A percentile compares a stretch with the other conserved stretches of the same genome.
Conservation (phyloP, 2,329 filamentous ascomycete species). For the Penicillium thymicola region DNA sequence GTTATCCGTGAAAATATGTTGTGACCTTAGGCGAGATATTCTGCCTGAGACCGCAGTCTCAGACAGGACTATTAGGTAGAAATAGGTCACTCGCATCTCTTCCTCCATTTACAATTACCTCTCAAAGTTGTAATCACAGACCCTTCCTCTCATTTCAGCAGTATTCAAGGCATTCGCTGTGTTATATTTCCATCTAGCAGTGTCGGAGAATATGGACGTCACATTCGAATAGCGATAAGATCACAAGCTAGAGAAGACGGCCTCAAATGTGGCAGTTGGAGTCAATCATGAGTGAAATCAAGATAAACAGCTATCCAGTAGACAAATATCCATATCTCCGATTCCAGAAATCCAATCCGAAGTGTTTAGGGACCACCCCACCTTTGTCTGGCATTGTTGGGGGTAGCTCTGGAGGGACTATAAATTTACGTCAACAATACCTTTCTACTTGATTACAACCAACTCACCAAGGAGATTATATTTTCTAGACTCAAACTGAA, state of each 20-base stretch:
- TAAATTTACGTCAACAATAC: background rate
- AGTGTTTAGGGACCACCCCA: background rate
- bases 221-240: background rate
- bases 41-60: background rate
- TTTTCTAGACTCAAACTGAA: background rate
- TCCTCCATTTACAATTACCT: background rate
- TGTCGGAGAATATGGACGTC: no score
- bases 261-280: background rate
- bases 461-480: background rate
- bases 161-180: accelerated
- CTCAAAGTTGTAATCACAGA: background rate
- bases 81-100: background rate
- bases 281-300: background rate
- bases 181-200: background rate
- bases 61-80: background rate
- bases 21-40: accelerated
- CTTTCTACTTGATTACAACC: background rate
- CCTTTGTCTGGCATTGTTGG: background rate
- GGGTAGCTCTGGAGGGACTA: background rate
- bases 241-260: no score
- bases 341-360: background rate
- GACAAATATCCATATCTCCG: background rate
- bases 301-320: background rate
- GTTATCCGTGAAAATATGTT: background rate
- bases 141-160: accelerated